Evolutionary conservation across 1,284 basidiomycete genomes (phyloP).

Genomic region (Tilletiaria anomala): DNA sequence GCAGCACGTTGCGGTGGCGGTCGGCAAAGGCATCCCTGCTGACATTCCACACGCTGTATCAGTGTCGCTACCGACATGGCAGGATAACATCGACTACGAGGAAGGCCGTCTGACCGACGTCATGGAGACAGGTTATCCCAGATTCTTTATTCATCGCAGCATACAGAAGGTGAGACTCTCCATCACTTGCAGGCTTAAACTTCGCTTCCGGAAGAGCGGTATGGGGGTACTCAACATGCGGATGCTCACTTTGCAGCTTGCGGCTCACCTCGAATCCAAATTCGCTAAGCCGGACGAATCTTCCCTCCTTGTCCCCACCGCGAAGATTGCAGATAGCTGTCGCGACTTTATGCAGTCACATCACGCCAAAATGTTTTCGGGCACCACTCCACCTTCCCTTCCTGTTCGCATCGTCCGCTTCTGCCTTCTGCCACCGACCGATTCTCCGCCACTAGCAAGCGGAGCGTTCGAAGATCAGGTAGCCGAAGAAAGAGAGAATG

Average conservation of each 20-base stretch:
- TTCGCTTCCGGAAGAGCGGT: not conserved
- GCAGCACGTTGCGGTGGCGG: constrained; percentile 1
- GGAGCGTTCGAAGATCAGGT: constrained; percentile 3
- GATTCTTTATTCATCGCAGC: constrained; percentile 83
- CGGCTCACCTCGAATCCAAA: constrained; percentile 13
- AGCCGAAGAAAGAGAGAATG: not conserved
- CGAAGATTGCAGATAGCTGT: constrained; percentile 21
- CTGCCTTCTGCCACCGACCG: constrained; percentile 12
- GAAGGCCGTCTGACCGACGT: constrained; percentile 66
- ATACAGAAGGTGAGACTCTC: constrained; percentile 61
- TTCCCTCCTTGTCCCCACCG: constrained; percentile 28
- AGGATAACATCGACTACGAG: constrained; percentile 84
- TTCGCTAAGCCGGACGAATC: constrained; percentile 20
- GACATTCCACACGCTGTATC: constrained; percentile 66
- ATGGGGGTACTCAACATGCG: not conserved
- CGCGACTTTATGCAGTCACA: constrained; percentile 28
- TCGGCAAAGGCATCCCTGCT: constrained; percentile 38
- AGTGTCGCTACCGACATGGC: constrained; percentile 90
- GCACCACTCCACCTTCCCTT: constrained; percentile 4
- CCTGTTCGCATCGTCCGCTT: constrained; percentile 26
- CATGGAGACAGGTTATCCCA: constrained; percentile 89
- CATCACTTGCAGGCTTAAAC: too few species aligned
- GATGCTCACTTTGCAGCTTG: constrained; percentile 6
- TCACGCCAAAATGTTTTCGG: too few species aligned
- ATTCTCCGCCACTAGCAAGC: not conserved